Conservation (phyloP, 2,329 filamentous ascomycete genomes). For the Neurospora crassa region DNA sequence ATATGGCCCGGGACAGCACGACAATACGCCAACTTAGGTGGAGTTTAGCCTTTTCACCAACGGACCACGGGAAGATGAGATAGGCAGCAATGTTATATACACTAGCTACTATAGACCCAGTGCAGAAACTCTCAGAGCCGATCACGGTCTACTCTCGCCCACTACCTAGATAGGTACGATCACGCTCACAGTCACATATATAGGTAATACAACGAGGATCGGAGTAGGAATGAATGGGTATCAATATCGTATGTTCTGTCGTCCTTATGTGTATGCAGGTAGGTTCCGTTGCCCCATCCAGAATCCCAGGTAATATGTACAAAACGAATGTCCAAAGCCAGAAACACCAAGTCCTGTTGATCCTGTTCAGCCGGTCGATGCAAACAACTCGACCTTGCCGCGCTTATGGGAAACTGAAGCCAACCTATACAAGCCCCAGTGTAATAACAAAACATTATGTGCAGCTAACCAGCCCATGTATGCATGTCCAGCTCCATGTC, state of each 20-base stretch:
- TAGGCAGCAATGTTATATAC: too few species aligned
- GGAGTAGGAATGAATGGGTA: neutral
- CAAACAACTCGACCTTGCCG: neutral
- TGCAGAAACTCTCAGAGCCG: neutral
- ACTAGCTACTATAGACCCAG: too few species aligned
- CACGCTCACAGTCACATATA: neutral
- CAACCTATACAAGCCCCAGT: neutral
- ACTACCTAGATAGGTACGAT: neutral
- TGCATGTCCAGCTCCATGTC: neutral
- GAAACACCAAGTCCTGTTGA: neutral
- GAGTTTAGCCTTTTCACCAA: too few species aligned
- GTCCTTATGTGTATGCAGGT: neutral
- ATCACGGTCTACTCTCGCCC: neutral
- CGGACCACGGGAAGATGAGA: too few species aligned
- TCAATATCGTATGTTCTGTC: neutral
- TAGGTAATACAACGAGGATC: neutral
- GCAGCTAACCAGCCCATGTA: neutral
- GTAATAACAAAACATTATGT: neutral
- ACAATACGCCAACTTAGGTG: too few species aligned
- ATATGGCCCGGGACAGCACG: too few species aligned
- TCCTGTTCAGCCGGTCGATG: neutral
- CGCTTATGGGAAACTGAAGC: neutral
- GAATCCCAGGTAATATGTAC: neutral
- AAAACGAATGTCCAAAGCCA: neutral
- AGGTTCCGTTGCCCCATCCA: neutral